Evolutionary conservation across 352 stramenopile genomes (phyloP).

Genomic region (Pythium brassicae): DNA sequence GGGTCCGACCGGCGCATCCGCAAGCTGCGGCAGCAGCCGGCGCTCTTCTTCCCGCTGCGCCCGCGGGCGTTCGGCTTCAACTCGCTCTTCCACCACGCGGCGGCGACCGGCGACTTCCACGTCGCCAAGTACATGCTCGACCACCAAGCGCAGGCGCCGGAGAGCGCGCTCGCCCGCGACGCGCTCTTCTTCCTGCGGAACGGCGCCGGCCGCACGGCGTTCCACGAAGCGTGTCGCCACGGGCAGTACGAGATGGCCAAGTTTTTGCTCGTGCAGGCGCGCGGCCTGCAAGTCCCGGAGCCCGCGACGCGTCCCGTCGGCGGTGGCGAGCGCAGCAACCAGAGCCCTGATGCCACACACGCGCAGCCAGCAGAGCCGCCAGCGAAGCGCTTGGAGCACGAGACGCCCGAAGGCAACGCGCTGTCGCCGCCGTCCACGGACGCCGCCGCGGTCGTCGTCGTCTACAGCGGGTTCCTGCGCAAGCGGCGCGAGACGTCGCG

Average conservation of each 20-base stretch:
- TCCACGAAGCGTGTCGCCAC: slow-evolving; percentile 63
- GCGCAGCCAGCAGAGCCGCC: too few relatives aligned
- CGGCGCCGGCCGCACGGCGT: slow-evolving; percentile 42
- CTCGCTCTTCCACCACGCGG: slow-evolving; percentile 65
- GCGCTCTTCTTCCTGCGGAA: slow-evolving; percentile 52
- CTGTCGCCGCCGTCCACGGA: not conserved
- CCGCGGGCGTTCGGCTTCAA: slow-evolving; percentile 55
- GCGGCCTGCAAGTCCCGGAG: not conserved
- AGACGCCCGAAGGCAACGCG: slow-evolving; percentile 14
- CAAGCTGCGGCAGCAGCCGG: slow-evolving; percentile 38
- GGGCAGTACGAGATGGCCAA: slow-evolving; percentile 75
- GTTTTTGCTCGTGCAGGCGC: slow-evolving; percentile 36
- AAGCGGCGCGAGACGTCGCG: slow-evolving; percentile 78
- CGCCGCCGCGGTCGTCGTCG: slow-evolving; percentile 5
- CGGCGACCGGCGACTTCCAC: slow-evolving; percentile 63
- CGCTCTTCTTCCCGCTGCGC: slow-evolving; percentile 48
- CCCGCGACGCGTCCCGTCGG: too few relatives aligned
- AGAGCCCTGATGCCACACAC: slow-evolving; percentile 7
- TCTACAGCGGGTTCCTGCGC: slow-evolving; percentile 57
- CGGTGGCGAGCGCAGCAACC: too few relatives aligned
- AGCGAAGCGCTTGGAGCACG: not conserved
- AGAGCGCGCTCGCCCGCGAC: slow-evolving; percentile 1
- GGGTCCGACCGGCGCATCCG: slow-evolving; percentile 62
- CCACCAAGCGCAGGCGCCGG: not conserved
- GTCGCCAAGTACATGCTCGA: slow-evolving; percentile 76